A percentile compares a stretch with the other conserved stretches of the same genome.
phyloP scores from a whole-genome alignment of 305 asterid species.

The Ajuga reptans region DNA sequence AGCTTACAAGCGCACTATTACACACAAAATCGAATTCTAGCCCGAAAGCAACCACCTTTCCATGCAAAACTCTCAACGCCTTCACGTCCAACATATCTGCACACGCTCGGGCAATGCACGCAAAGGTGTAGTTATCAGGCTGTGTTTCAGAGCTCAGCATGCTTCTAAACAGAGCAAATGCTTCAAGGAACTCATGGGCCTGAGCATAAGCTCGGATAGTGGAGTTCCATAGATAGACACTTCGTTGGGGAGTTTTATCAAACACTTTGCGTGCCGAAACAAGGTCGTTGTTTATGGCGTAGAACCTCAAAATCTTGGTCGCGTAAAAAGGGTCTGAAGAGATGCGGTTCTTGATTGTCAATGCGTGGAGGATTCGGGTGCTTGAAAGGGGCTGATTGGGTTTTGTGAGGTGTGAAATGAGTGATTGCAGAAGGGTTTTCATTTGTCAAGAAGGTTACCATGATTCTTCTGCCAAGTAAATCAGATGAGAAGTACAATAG shows the following conservation, averaged over 20 bases:
- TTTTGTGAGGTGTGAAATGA: conserved; percentile 41
- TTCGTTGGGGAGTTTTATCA: conserved; percentile 54
- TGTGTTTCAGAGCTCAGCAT: conserved; percentile 37
- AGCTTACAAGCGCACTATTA: conserved; percentile 54
- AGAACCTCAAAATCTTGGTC: conserved; percentile 50
- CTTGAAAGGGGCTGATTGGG: conserved; percentile 35
- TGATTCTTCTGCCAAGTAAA: background rate
- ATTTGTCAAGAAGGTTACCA: conserved; percentile 24
- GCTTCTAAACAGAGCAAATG: conserved; percentile 43
- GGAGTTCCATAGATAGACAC: conserved; percentile 69
- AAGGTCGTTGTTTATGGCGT: conserved; percentile 49
- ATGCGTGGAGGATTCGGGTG: conserved; percentile 48
- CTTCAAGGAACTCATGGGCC: conserved; percentile 31
- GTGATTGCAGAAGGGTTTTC: conserved; percentile 28
- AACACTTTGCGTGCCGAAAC: conserved; percentile 64
- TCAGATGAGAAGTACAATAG: background rate
- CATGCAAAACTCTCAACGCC: conserved; percentile 46
- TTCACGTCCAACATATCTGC: conserved; percentile 34
- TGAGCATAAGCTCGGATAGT: conserved; percentile 70
- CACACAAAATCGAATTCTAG: conserved; percentile 51
- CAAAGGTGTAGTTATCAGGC: conserved; percentile 68
- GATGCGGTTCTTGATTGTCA: conserved; percentile 35
- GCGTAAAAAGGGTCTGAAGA: conserved; percentile 58
- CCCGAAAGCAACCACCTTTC: conserved; percentile 42
- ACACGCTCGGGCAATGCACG: conserved; percentile 61